Conservation (phyloP, 371 early-diverging fungal genomes). For the Amoeboaphelidium protococcarum region DNA sequence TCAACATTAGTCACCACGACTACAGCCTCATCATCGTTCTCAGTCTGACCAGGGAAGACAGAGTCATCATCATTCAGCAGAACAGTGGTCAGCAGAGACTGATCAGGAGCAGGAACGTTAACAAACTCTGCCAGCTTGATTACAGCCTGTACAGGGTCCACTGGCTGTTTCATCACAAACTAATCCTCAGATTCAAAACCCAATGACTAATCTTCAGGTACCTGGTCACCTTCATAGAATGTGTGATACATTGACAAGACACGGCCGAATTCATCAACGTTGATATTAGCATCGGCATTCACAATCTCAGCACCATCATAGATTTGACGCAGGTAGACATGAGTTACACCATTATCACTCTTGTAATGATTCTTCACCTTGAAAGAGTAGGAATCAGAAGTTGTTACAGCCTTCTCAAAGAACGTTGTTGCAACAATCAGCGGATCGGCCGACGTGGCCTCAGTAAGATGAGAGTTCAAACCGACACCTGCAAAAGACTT, state of each 20-base stretch:
- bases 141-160: neutral
- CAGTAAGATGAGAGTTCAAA: no score
- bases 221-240: neutral
- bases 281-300: slow-evolving; percentile 5
- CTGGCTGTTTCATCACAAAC: neutral
- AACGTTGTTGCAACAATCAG: neutral
- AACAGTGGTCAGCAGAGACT: no score
- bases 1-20: neutral
- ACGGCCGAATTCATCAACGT: slow-evolving; percentile 1
- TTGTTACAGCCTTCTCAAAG: neutral
- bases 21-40: neutral
- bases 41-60: neutral
- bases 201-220: no score
- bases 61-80: neutral
- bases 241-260: slow-evolving; percentile 20
- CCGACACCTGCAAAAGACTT: no score
- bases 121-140: neutral
- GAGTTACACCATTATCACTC: slow-evolving; percentile 23
- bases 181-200: neutral
- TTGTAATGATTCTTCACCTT: slow-evolving; percentile 31
- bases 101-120: neutral
- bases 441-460: neutral
- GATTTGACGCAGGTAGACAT: neutral
- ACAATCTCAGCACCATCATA: neutral
- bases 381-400: slow-evolving; percentile 9